phyloP scores from a whole-genome alignment of 2,329 filamentous ascomycete genomes.

The Fusarium sterilihyphosum region DNA sequence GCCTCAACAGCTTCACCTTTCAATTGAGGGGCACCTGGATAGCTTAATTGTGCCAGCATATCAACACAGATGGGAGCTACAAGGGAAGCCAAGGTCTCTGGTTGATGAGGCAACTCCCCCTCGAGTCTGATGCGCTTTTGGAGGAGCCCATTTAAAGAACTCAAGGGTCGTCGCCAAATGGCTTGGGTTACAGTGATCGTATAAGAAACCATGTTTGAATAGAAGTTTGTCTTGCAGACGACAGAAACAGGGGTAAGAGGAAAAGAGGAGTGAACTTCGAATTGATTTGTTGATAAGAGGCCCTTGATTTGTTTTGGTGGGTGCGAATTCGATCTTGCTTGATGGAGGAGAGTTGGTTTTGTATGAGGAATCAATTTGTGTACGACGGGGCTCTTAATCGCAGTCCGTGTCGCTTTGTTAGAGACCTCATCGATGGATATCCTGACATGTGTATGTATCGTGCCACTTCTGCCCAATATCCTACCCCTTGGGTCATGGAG shows the following conservation, averaged over 20 bases:
- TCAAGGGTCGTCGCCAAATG: background rate
- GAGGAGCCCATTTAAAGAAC: background rate
- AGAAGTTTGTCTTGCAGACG: background rate
- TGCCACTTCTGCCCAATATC: accelerated
- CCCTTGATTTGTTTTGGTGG: background rate
- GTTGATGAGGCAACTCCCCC: background rate
- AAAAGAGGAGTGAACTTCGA: accelerated
- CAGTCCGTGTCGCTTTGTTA: accelerated
- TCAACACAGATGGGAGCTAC: background rate
- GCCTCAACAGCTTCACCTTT: background rate
- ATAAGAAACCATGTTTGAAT: background rate
- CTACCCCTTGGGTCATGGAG: background rate
- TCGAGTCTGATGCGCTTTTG: background rate
- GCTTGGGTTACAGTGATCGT: background rate
- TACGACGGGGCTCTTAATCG: background rate
- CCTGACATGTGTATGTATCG: background rate
- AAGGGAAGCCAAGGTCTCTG: background rate
- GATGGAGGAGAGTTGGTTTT: background rate
- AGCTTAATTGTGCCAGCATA: background rate
- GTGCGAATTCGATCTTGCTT: background rate
- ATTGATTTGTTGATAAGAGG: background rate
- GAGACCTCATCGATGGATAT: background rate
- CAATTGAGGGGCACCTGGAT: background rate
- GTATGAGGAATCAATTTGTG: background rate
- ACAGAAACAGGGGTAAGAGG: background rate